These are phyloP conservation scores for Globisporangium alternatum DNA, from an alignment of 352 stramenopile species.

Conservation along the genomic window DNA sequence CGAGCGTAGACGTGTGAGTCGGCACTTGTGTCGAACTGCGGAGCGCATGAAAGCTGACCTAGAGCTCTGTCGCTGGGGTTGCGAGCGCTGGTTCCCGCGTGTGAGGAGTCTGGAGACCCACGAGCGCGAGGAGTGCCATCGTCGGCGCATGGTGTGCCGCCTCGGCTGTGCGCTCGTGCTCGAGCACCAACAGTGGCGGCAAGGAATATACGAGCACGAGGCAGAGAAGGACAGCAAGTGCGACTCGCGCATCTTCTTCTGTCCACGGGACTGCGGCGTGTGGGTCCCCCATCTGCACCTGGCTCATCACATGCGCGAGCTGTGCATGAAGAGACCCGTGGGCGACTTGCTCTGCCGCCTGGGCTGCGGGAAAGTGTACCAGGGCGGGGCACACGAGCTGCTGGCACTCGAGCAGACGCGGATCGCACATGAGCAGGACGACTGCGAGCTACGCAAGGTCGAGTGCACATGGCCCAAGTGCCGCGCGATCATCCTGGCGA, in stretches of 20 bases:
- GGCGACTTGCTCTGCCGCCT: slow-evolving; percentile 57
- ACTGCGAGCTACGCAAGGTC: slow-evolving; percentile 59
- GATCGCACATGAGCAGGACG: slow-evolving; percentile 67
- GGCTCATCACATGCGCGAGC: slow-evolving; percentile 46
- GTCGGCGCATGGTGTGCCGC: slow-evolving; percentile 62
- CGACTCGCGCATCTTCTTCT: slow-evolving; percentile 48
- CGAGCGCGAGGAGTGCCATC: slow-evolving; percentile 52
- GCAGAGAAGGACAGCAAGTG: slow-evolving; percentile 35
- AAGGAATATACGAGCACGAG: slow-evolving; percentile 57
- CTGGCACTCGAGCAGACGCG: slow-evolving; percentile 63
- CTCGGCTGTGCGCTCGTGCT: slow-evolving; percentile 53
- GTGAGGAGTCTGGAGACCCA: slow-evolving; percentile 41
- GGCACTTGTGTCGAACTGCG: slow-evolving; percentile 39
- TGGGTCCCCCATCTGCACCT: slow-evolving; percentile 53
- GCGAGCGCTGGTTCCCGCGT: slow-evolving; percentile 47
- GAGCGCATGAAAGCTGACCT: slow-evolving; percentile 33
- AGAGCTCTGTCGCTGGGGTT: slow-evolving; percentile 62
- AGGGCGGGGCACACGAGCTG: slow-evolving; percentile 54
- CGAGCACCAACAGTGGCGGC: slow-evolving; percentile 47
- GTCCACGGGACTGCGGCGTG: slow-evolving; percentile 63
- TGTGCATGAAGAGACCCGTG: slow-evolving; percentile 59
- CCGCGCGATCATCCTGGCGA: slow-evolving; percentile 40
- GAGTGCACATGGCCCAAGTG: slow-evolving; percentile 76
- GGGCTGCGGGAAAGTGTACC: slow-evolving; percentile 53
- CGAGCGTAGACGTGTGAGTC: slow-evolving; percentile 57